A percentile compares a stretch with the other conserved stretches of the same genome.
Evolutionary conservation across 2,329 filamentous ascomycete genomes (phyloP).

Genomic region (Endoconidiophora laricicola): DNA sequence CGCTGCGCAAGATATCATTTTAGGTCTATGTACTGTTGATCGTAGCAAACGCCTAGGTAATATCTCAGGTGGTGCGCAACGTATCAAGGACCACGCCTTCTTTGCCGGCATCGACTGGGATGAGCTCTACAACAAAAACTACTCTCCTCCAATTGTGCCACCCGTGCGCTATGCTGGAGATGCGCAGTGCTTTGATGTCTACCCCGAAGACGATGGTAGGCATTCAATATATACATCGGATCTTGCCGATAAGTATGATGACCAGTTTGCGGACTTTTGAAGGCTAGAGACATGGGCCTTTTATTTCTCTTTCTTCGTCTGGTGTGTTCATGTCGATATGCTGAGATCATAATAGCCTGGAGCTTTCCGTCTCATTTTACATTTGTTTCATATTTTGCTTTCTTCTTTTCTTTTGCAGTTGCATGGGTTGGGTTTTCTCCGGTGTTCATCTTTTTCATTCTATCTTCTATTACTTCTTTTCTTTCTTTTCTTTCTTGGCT

Average conservation of each 20-base stretch:
- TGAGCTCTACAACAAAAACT: constrained; percentile 45
- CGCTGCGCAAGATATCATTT: constrained; percentile 59
- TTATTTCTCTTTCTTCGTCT: not conserved
- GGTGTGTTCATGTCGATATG: not conserved
- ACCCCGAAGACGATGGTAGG: constrained; percentile 56
- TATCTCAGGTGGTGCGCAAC: constrained; percentile 53
- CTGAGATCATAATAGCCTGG: too few species aligned
- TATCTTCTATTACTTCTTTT: not conserved
- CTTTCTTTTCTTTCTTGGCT: not conserved
- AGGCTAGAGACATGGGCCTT: not conserved
- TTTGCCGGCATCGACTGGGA: constrained; percentile 62
- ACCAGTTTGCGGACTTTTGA: constrained; percentile 56
- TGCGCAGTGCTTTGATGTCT: constrained; percentile 66
- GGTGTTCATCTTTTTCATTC: too few species aligned
- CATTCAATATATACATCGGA: constrained; percentile 53
- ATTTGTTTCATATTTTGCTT: too few species aligned
- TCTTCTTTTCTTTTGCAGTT: too few species aligned
- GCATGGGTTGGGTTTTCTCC: too few species aligned
- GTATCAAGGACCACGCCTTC: constrained; percentile 62
- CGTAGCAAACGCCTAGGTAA: constrained; percentile 64
- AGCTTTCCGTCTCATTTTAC: too few species aligned
- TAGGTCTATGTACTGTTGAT: constrained; percentile 61
- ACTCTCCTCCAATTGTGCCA: constrained; percentile 58
- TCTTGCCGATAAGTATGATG: constrained; percentile 51
- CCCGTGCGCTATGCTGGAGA: constrained; percentile 56